These are phyloP conservation scores for Radiomyces spectabilis DNA, from an alignment of 192 early-diverging fungal genomes.

Conservation along the genomic window DNA sequence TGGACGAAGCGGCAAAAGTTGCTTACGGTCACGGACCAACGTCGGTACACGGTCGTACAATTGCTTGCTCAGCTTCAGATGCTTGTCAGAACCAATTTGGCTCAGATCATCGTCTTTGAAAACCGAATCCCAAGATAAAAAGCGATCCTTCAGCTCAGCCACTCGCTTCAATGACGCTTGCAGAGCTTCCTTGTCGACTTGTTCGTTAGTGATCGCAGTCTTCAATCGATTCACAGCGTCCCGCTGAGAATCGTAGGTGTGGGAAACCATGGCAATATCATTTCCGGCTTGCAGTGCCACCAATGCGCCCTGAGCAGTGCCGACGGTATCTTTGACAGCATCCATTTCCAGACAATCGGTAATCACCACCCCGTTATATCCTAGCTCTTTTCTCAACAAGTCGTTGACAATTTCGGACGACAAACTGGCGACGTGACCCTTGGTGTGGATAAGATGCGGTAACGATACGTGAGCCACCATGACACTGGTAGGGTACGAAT, in stretches of 20 bases:
- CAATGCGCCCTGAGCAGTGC: conserved; percentile 18
- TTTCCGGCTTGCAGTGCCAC: conserved; percentile 24
- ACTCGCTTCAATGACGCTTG: conserved; percentile 18
- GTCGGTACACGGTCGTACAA: conserved; percentile 23
- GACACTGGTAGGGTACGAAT: conserved; percentile 16
- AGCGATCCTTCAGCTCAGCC: conserved; percentile 18
- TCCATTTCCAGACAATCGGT: conserved; percentile 36
- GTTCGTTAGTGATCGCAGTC: background rate
- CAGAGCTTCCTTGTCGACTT: conserved; percentile 7
- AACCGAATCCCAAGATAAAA: conserved; percentile 20
- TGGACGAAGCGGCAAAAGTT: conserved; percentile 15
- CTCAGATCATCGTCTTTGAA: background rate
- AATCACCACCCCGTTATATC: conserved; percentile 26
- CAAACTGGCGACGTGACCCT: conserved; percentile 10
- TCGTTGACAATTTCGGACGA: conserved; percentile 23
- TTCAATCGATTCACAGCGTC: conserved; percentile 13
- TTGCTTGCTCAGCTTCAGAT: conserved; percentile 12
- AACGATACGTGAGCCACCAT: conserved; percentile 29
- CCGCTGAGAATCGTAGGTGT: conserved; percentile 22
- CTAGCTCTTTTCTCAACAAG: conserved; percentile 17
- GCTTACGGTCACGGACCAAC: conserved; percentile 11
- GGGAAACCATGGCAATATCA: conserved; percentile 31
- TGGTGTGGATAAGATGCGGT: conserved; percentile 22
- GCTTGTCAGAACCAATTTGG: conserved; percentile 13
- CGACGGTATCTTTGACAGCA: conserved; percentile 25